These are phyloP conservation scores for Chlorencoelia australis DNA, from an alignment of 2,329 filamentous ascomycete species.

Conservation along the genomic window DNA sequence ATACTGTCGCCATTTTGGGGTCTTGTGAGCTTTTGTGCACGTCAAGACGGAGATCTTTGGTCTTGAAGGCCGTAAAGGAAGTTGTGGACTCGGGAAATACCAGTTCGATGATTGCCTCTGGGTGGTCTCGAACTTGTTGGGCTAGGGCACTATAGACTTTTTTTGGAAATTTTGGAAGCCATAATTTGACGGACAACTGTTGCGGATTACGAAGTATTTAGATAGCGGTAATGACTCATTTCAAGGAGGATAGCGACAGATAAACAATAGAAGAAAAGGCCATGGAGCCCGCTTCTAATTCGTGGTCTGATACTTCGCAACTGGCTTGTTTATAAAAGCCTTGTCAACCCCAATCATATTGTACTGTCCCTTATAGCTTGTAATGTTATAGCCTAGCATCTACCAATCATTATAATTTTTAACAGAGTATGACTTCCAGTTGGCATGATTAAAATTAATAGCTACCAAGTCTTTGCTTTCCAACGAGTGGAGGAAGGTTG, in stretches of 20 bases:
- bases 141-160: background rate
- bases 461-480: too few relatives aligned
- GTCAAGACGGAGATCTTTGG: conserved; percentile 3
- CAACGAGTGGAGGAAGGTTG: too few relatives aligned
- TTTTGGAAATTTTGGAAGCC: conserved; percentile 2
- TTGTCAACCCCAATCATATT: background rate
- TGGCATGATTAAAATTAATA: too few relatives aligned
- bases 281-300: too few relatives aligned
- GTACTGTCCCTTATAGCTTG: too few relatives aligned
- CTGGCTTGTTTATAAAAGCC: background rate
- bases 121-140: background rate
- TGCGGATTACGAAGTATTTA: background rate
- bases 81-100: conserved; percentile 1
- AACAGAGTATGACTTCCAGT: too few relatives aligned
- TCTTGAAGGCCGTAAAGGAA: conserved; percentile 2
- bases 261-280: too few relatives aligned
- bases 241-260: too few relatives aligned
- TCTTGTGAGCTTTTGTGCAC: conserved; percentile 2
- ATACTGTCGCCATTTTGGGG: conserved; percentile 1
- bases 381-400: too few relatives aligned
- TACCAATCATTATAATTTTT: too few relatives aligned
- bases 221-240: too few relatives aligned
- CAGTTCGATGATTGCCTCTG: background rate
- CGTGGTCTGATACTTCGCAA: too few relatives aligned
- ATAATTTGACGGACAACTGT: conserved; percentile 1